Base-by-base conservation (phyloP, 169 alveolate genomes). In the Plasmodium ovale region DNA sequence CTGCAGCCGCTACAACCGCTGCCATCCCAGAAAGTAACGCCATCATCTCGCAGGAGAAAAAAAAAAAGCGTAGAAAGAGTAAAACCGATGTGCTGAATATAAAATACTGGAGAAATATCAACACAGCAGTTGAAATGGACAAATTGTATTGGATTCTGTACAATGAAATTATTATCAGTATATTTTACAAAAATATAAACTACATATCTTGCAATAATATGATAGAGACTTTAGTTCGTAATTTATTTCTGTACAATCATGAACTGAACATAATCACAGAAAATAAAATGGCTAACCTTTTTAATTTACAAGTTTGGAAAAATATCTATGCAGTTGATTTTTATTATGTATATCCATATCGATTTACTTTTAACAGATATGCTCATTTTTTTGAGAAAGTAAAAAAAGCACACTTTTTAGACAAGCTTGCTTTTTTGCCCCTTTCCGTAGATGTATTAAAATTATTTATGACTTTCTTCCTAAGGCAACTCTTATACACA, bases 71-170 rank as follows among this genome's bases (percentile, higher is more conserved):
- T 6, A 21, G 25, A 33, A 67, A 51, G 21, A 68, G 1, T 14
- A 60, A 62, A 44, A 62, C 71, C 25, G 88, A 77, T 31, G 49
- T 60, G 1, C 10, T 77, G n/a, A 77, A 77, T 64, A 77, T 77
- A 12, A 77, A 77, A 62, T 77, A 60, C 27, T 77, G 88, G 88
- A 62, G 88, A 54, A 77, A 77, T 29, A 77, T 77, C 16, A 77
- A 77, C 56, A 77, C 88, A 7, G 88, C 88, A 1, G 49, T 64
- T 3, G 88, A 77, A 12, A 60, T 77, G 73, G 21, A 60, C 25
- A 77, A 77, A 67, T 49, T 77, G 39, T 68, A 77, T 12, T 77
- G 88, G 88, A 77, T 77, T 1, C 54, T 77, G 23, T 77, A 77
- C 67, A 77, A 77, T 29, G 88, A 77, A 64, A 77, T 77, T 44